phyloP scores from a whole-genome alignment of 1,284 basidiomycete genomes.

The Trichosporon sp. region DNA sequence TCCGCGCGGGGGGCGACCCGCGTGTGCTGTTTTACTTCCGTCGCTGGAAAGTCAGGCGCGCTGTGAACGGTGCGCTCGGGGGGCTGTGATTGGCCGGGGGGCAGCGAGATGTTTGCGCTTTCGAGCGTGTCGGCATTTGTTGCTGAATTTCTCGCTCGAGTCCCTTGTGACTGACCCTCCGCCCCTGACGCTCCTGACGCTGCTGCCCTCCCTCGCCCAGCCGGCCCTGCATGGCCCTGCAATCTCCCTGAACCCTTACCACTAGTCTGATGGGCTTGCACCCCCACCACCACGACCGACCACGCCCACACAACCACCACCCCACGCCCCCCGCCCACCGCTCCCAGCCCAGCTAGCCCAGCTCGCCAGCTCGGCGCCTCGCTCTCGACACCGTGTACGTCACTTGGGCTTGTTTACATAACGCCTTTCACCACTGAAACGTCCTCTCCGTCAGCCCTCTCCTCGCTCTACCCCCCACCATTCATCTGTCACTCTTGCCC shows the following conservation, averaged over 20 bases:
- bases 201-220: neutral
- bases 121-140: neutral
- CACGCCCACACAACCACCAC: neutral
- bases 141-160: neutral
- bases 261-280: neutral
- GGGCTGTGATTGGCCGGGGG: neutral
- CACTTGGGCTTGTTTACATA: neutral
- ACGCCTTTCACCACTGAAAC: neutral
- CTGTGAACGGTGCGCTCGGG: neutral
- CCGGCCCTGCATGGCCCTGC: neutral
- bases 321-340: neutral
- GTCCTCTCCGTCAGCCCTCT: neutral
- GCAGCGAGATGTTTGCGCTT: neutral
- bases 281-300: neutral
- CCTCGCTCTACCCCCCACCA: too few species aligned
- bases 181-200: neutral
- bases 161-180: neutral
- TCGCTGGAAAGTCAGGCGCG: slow-evolving; percentile 4
- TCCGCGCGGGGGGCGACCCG: neutral
- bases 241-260: neutral
- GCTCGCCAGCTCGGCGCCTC: neutral
- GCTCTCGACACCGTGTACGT: neutral
- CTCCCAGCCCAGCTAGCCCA: neutral
- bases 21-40: slow-evolving; percentile 1
- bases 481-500: too few species aligned